Evolutionary conservation across 306 rosid genomes (phyloP).

Genomic region (Inga oerstediana): DNA sequence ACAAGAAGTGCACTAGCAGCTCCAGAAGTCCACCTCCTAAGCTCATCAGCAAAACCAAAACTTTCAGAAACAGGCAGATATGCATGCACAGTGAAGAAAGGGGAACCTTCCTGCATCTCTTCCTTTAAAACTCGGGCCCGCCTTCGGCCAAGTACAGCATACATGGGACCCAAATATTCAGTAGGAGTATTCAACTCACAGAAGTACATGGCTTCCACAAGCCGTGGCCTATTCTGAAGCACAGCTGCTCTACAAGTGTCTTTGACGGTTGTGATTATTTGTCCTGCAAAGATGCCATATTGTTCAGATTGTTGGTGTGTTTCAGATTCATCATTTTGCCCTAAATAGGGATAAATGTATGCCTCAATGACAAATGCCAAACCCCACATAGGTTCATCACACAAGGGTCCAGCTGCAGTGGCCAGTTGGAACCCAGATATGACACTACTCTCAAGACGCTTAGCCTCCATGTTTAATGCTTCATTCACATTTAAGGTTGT

Average conservation of each 20-base stretch:
- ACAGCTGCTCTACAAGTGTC: constrained; percentile 87
- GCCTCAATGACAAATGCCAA: constrained; percentile 85
- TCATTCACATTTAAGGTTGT: constrained; percentile 47
- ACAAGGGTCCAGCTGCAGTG: constrained; percentile 91
- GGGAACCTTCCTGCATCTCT: constrained; percentile 97
- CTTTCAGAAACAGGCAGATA: constrained; percentile 88
- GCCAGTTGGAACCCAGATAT: constrained; percentile 84
- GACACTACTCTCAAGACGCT: constrained; percentile 72
- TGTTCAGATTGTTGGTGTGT: constrained; percentile 65
- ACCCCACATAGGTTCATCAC: constrained; percentile 96
- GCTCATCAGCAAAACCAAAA: constrained; percentile 91
- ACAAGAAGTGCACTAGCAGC: constrained; percentile 90
- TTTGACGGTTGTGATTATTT: constrained; percentile 79
- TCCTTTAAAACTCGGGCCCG: constrained; percentile 80
- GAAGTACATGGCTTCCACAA: constrained; percentile 95
- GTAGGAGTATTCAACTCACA: constrained; percentile 81
- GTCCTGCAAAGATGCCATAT: constrained; percentile 76
- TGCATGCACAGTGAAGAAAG: constrained; percentile 90
- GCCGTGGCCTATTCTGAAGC: constrained; percentile 79
- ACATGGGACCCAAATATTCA: constrained; percentile 82
- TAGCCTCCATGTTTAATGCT: constrained; percentile 54
- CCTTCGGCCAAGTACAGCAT: constrained; percentile 87
- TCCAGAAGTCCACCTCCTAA: constrained; percentile 81
- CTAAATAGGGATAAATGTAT: constrained; percentile 49
- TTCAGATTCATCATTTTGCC: constrained; percentile 58